Percentiles rank a stretch among this genome's conserved stretches.
Conservation (phyloP, 2,329 filamentous ascomycete genomes). For the Sclerotinia subarctica region DNA sequence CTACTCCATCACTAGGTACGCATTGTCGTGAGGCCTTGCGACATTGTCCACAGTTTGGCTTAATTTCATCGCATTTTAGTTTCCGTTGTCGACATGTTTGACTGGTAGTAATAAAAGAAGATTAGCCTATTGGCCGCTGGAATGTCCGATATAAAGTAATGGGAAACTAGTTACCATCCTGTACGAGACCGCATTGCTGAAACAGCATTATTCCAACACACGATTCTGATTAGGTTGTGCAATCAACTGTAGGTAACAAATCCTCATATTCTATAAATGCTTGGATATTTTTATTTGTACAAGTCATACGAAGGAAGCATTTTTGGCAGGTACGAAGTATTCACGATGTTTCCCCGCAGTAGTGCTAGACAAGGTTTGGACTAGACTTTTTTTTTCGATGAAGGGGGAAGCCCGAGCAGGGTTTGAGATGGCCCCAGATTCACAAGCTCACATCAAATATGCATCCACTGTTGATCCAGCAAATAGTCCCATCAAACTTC, state of each 20-base stretch:
- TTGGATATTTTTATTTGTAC: background rate
- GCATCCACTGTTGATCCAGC: no score
- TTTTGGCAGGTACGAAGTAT: background rate
- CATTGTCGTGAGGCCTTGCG: conserved; percentile 56
- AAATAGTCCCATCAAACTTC: background rate
- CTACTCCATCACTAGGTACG: conserved; percentile 58
- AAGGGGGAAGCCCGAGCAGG: background rate
- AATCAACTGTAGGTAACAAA: background rate
- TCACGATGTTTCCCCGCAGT: conserved; percentile 12
- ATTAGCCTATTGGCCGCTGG: conserved; percentile 17
- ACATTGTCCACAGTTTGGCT: conserved; percentile 59
- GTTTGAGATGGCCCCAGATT: background rate
- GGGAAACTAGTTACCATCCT: conserved; percentile 36
- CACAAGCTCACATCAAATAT: no score
- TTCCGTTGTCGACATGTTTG: conserved; percentile 58
- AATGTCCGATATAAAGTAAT: background rate
- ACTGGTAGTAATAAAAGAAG: conserved; percentile 34
- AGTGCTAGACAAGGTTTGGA: background rate
- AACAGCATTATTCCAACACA: conserved; percentile 16
- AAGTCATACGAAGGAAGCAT: conserved; percentile 1
- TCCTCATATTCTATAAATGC: background rate
- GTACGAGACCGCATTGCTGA: conserved; percentile 40
- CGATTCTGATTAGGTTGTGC: background rate
- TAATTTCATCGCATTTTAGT: conserved; percentile 63
- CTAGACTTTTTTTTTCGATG: background rate